Evolutionary conservation across 2,329 filamentous ascomycete species (phyloP), one percentile per base, ranked within the genome.

Genomic region (Aureobasidium namibiae): DNA sequence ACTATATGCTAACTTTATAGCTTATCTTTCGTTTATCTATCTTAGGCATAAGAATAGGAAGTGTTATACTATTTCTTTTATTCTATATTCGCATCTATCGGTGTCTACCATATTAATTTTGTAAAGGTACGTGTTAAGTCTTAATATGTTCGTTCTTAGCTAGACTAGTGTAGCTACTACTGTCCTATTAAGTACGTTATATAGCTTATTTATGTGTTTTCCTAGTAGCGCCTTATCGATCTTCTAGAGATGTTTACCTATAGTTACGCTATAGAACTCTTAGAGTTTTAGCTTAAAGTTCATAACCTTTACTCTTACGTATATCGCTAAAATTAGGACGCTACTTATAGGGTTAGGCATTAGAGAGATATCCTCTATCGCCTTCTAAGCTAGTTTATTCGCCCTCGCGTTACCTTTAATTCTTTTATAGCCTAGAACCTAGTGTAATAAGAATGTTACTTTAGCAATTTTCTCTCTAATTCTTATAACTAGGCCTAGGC

Each of bases 81-180:
- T n/a, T 53, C 50, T n/a, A n/a, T n/a, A 56, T 42, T 56, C 38
- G 18, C 50, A 56, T 42, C 23, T 29, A 24, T 56, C 50, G 7
- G 23, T 56, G 10, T 56, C 50, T 42, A n/a, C 38, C 5, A 56
- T n/a, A 16, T 56, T 56, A 24, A 56, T 44, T 21, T 44, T 56
- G n/a, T 21, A 18, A 4, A 56, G 38, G 24, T 42, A 56, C 2
- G 21, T 42, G 50, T 56, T 56, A 3, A 56, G 26, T 29, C 50
- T 41, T 21, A n/a, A 56, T 16, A 21, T 41, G 24, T 42, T 33
- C 39, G 26, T 56, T 14, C 50, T 41, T n/a, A 56, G 50, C 24
- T 56, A 24, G 34, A 33, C 24, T 5, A 56, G 26, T 31, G 39
- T 56, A 16, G 50, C 38, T 4, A 38, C 50, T 11, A 4, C 50